Percentiles rank a stretch among this genome's conserved stretches.
phyloP scores from a whole-genome alignment of 768 basidiomycete species.

The Floccularia luteovirens region DNA sequence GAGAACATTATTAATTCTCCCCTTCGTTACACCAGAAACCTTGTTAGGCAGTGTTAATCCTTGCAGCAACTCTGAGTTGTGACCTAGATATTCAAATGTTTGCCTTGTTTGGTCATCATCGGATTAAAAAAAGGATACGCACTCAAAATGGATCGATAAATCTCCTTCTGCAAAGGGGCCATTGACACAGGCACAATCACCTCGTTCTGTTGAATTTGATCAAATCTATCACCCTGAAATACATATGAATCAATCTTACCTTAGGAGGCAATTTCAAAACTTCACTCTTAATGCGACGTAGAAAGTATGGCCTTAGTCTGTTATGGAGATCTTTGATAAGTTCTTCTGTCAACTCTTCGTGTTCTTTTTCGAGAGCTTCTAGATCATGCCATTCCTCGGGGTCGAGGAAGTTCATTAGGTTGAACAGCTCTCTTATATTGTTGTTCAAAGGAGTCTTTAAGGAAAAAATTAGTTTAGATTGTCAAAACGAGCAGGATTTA shows the following conservation, averaged over 20 bases:
- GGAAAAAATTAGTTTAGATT: conserved; percentile 4
- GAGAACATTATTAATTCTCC: conserved; percentile 70
- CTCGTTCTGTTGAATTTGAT: conserved; percentile 52
- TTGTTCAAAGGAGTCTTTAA: conserved; percentile 88
- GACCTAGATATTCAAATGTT: conserved; percentile 37
- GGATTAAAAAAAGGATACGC: conserved; percentile 11
- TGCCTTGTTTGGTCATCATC: too few species aligned
- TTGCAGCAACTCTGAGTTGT: conserved; percentile 62
- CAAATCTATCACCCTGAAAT: background rate
- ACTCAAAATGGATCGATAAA: conserved; percentile 85
- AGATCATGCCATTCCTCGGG: conserved; percentile 70
- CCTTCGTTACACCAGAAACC: conserved; percentile 30
- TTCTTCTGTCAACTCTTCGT: conserved; percentile 73
- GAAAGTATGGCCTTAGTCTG: conserved; percentile 80
- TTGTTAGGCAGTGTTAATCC: conserved; percentile 41
- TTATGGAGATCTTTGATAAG: conserved; percentile 74
- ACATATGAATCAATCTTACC: conserved; percentile 30
- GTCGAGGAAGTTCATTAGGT: conserved; percentile 94
- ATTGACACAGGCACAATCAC: conserved; percentile 90
- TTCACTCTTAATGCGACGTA: conserved; percentile 90
- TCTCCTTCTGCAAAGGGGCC: conserved; percentile 77
- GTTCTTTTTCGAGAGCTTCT: conserved; percentile 62
- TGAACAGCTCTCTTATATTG: conserved; percentile 94
- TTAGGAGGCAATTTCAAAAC: conserved; percentile 90
- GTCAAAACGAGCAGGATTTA: background rate